Evolutionary conservation across 805 yeast genomes (phyloP), one percentile per base, ranked within the genome.

Genomic region (Wickerhamomyces ciferrii): DNA sequence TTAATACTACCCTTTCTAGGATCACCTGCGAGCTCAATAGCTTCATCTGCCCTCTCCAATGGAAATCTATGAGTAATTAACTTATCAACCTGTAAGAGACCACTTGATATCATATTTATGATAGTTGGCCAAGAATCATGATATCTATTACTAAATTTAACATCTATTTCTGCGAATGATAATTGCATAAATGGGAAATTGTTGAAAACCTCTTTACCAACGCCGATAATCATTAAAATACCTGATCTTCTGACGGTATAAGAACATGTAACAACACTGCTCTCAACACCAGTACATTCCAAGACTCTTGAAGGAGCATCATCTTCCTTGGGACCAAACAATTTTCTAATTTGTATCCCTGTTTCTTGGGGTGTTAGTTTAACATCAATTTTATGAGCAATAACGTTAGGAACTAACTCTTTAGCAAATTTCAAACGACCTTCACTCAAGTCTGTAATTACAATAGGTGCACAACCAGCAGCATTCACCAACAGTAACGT

Each of bases 91-190:
- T 74, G 65, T 43, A 75, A 60, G 17, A 70, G 65, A 18, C 73
- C 73, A 43, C 69, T 71, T 42, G 69, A 61, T 48, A 78, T 65
- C 49, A 78, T 60, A 27, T 74, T 69, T 50, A 78, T 76, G 13
- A 72, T 77, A n/a, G 76, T 67, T 18, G 82, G 82, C 81, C 81
- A 78, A 19, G 80, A 70, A 54, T 74, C 77, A 47, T 74, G 72
- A 60, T 78, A 78, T 52, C 83, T 68, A 67, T 75, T 76, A 58
- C 75, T 72, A 50, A 73, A 75, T 58, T 67, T 72, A 52, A 77
- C 65, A 43, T 72, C 75, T 54, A 75, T 71, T 54, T 78, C 83
- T 52, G 75, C 77, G 43, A 74, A 69, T 15, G 78, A 71, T 39
- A 74, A 60, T 49, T 74, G 77, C 80, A 76, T 76, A 66, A 77